Conservation (phyloP, 2,329 filamentous ascomycete genomes). For the Cyanodermella asteris region DNA sequence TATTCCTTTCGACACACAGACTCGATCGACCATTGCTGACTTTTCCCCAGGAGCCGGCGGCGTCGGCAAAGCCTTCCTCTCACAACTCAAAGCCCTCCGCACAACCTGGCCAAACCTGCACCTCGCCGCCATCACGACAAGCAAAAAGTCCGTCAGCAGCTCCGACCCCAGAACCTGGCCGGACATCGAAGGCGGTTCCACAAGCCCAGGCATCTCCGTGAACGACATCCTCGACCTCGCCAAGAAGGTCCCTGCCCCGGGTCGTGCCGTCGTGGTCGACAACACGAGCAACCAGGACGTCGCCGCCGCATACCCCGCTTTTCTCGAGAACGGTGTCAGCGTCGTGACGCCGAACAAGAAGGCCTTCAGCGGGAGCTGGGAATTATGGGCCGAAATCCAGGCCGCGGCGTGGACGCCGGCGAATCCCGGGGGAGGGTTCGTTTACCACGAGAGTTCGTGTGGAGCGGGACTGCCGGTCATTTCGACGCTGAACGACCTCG, state of each 20-base stretch:
- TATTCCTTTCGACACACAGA: background rate
- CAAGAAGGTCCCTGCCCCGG: conserved; percentile 51
- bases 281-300: conserved; percentile 85
- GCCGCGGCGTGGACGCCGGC: conserved; percentile 33
- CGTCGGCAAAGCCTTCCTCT: conserved; percentile 77
- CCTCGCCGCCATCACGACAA: conserved; percentile 69
- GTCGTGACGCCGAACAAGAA: conserved; percentile 98
- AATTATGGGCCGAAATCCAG: conserved; percentile 78
- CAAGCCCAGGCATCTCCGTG: conserved; percentile 42
- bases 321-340: conserved; percentile 63
- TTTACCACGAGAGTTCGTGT: conserved; percentile 90
- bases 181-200: conserved; percentile 37
- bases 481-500: conserved; percentile 80
- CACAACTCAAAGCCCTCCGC: conserved; percentile 50
- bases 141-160: conserved; percentile 60
- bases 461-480: conserved; percentile 86
- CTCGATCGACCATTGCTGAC: background rate
- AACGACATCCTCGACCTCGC: conserved; percentile 53
- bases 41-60: conserved; percentile 56
- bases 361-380: conserved; percentile 64
- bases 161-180: conserved; percentile 40
- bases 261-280: conserved; percentile 68
- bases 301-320: conserved; percentile 60
- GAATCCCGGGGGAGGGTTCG: conserved; percentile 33
- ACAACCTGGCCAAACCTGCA: conserved; percentile 46